Evolutionary conservation across 169 alveolate genomes (phyloP).

Genomic region (Eimeria falciformis): DNA sequence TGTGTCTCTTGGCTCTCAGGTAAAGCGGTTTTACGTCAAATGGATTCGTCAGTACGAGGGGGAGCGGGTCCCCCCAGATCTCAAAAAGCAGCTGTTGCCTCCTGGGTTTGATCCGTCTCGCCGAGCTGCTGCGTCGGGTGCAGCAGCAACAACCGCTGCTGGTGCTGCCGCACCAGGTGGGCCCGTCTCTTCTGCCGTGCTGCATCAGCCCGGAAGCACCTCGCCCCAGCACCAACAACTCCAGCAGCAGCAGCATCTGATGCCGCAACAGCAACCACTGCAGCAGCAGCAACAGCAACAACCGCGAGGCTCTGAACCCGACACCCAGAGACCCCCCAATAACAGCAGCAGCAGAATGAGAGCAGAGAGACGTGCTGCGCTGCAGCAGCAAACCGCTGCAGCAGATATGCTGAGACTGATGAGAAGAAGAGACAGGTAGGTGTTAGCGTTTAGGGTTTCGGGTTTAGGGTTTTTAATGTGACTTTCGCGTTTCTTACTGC

Average conservation of each 20-base stretch:
- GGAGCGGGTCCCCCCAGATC: slow-evolving; percentile 52
- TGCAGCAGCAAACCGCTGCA: slow-evolving; percentile 38
- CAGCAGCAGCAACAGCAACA: slow-evolving; percentile 8
- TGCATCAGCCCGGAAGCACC: slow-evolving; percentile 11
- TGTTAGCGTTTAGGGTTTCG: neutral
- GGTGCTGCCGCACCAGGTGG: slow-evolving; percentile 1
- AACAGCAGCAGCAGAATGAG: neutral
- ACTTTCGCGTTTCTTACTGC: neutral
- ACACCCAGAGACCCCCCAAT: neutral
- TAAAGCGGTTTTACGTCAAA: slow-evolving; percentile 54
- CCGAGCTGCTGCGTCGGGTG: slow-evolving; percentile 3
- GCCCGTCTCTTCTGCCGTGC: neutral
- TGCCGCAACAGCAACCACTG: slow-evolving; percentile 22
- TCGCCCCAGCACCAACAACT: neutral
- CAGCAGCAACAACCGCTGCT: neutral
- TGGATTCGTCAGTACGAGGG: slow-evolving; percentile 73
- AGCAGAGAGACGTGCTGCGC: slow-evolving; percentile 23
- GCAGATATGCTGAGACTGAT: slow-evolving; percentile 40
- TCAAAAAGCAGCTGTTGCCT: slow-evolving; percentile 60
- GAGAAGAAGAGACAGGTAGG: slow-evolving; percentile 39
- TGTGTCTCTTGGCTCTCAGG: slow-evolving; percentile 3
- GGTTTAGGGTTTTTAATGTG: neutral
- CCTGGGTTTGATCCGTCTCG: slow-evolving; percentile 36
- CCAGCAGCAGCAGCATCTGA: slow-evolving; percentile 24
- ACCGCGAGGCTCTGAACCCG: neutral